A percentile compares a stretch with the other conserved stretches of the same genome.
phyloP scores from a whole-genome alignment of 2,329 filamentous ascomycete species.

The Stemphylium beticola region DNA sequence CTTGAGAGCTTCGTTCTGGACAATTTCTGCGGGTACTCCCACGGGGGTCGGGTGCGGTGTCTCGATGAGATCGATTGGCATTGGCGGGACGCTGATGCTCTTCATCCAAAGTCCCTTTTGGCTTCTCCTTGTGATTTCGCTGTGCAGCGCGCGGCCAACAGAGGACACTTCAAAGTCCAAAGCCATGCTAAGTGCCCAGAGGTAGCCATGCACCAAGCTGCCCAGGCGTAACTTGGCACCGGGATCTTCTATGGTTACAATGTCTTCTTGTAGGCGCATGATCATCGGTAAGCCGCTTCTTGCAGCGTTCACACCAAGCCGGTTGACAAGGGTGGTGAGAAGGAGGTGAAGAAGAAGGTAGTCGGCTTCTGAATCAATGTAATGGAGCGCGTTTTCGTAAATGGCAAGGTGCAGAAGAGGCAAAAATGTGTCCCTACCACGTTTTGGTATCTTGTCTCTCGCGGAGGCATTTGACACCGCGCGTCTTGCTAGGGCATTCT shows the following conservation, averaged over 20 bases:
- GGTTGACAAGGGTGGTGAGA: constrained; percentile 73
- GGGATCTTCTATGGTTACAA: constrained; percentile 69
- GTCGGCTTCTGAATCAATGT: constrained; percentile 68
- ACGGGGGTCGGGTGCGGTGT: constrained; percentile 35
- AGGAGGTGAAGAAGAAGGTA: constrained; percentile 79
- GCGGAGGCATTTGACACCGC: constrained; percentile 72
- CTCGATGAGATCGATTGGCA: constrained; percentile 65
- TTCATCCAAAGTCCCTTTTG: constrained; percentile 80
- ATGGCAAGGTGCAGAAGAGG: constrained; percentile 82
- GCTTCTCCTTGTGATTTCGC: constrained; percentile 77
- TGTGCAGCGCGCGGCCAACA: constrained; percentile 73
- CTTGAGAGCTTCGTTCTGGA: constrained; percentile 56
- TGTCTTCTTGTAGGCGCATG: constrained; percentile 84
- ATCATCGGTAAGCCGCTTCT: constrained; percentile 86
- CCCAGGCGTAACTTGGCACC: constrained; percentile 78
- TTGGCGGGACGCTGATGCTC: constrained; percentile 72
- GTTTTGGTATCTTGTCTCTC: constrained; percentile 62
- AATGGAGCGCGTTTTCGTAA: constrained; percentile 84
- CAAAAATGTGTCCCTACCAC: constrained; percentile 73
- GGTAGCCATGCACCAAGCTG: constrained; percentile 86
- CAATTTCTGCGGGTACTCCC: constrained; percentile 31
- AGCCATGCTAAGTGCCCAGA: constrained; percentile 78
- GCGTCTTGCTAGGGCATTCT: constrained; percentile 60
- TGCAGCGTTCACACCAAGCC: constrained; percentile 81
- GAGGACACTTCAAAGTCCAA: constrained; percentile 76